phyloP scores from a whole-genome alignment of 2,329 filamentous ascomycete genomes.

The Macroventuria anomochaeta region DNA sequence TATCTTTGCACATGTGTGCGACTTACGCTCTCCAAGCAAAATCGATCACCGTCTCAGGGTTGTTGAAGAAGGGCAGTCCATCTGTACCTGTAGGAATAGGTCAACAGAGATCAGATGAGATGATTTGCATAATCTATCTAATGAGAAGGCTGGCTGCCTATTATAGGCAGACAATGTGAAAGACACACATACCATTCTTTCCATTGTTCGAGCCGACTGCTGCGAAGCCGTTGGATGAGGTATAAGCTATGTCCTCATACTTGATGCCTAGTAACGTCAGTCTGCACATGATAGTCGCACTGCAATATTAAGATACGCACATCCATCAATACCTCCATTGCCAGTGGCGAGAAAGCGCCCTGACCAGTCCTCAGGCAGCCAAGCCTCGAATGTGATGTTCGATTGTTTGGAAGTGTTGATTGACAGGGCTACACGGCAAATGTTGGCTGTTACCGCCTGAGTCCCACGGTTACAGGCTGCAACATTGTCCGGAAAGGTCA shows the following conservation, averaged over 20 bases:
- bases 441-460: slow-evolving; percentile 47
- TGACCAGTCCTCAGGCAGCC: slow-evolving; percentile 47
- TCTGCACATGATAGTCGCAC: not conserved
- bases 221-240: slow-evolving; percentile 46
- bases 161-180: too few relatives aligned
- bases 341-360: slow-evolving; percentile 50
- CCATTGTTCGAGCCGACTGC: slow-evolving; percentile 51
- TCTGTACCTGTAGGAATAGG: slow-evolving; percentile 3
- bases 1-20: not conserved
- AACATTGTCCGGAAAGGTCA: slow-evolving; percentile 49
- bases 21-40: slow-evolving; percentile 54
- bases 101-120: too few relatives aligned
- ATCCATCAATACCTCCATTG: slow-evolving; percentile 53
- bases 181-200: slow-evolving; percentile 54
- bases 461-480: slow-evolving; percentile 43
- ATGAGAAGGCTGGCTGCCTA: too few relatives aligned
- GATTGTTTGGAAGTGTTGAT: slow-evolving; percentile 50
- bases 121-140: too few relatives aligned
- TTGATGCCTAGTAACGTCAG: slow-evolving; percentile 45
- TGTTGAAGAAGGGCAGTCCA: slow-evolving; percentile 53
- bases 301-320: slow-evolving; percentile 32
- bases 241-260: slow-evolving; percentile 51
- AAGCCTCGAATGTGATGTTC: slow-evolving; percentile 54
- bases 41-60: slow-evolving; percentile 56
- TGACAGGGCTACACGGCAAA: slow-evolving; percentile 54